These are phyloP conservation scores for Fraxinus excelsior DNA, from an alignment of 257 asterid species.

Conservation along the genomic window DNA sequence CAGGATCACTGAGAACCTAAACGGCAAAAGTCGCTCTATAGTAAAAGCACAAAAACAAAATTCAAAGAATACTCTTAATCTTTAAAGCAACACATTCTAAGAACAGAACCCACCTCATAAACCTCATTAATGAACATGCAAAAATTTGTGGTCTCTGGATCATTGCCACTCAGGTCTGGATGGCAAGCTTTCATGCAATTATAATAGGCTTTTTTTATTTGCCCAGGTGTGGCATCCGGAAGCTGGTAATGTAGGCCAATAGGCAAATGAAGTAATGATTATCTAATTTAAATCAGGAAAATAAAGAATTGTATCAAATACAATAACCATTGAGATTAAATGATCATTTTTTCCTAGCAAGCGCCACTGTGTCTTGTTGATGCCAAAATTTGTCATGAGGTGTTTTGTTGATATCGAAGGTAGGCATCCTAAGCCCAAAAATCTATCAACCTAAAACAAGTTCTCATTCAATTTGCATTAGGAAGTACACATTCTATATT, in stretches of 20 bases:
- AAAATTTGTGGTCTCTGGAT: constrained; percentile 82
- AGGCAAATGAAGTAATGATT: background rate
- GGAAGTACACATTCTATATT: background rate
- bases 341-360: too few relatives aligned
- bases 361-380: too few relatives aligned
- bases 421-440: background rate
- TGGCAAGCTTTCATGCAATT: constrained; percentile 98
- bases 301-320: background rate
- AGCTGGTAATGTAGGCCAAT: constrained; percentile 45
- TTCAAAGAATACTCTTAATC: background rate
- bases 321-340: background rate
- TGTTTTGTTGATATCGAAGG: too few relatives aligned
- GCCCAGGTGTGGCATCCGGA: constrained; percentile 86
- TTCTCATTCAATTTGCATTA: background rate
- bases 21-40: constrained; percentile 31
- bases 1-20: constrained; percentile 96
- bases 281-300: background rate
- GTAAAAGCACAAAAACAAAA: constrained; percentile 11
- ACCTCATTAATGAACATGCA: constrained; percentile 94
- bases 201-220: constrained; percentile 89
- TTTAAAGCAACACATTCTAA: background rate
- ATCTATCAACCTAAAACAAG: background rate
- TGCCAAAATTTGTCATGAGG: too few relatives aligned
- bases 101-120: constrained; percentile 62
- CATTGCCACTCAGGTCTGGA: constrained; percentile 96